A percentile compares a stretch with the other conserved stretches of the same genome.
Conservation (phyloP, 2,329 filamentous ascomycete species). For the Phoma sp. region DNA sequence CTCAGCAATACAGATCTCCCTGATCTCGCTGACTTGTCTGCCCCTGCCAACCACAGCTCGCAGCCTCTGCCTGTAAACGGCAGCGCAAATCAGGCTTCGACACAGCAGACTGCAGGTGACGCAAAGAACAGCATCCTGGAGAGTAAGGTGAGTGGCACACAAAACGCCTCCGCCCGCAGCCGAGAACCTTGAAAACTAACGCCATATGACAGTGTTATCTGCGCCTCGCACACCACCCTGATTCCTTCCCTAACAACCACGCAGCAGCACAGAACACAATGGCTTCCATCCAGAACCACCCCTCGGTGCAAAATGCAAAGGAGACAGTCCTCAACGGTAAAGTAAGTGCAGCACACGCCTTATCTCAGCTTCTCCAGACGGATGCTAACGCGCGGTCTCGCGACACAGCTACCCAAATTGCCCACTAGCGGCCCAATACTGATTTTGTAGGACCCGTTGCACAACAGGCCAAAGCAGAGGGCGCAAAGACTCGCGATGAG, state of each 20-base stretch:
- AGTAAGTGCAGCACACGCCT: constrained; percentile 40
- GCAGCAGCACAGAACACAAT: constrained; percentile 59
- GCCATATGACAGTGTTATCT: constrained; percentile 49
- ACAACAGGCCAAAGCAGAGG: constrained; percentile 64
- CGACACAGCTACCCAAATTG: constrained; percentile 37
- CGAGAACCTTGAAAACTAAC: constrained; percentile 43
- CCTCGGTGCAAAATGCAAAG: constrained; percentile 57
- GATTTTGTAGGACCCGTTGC: constrained; percentile 60
- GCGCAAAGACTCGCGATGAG: constrained; percentile 63
- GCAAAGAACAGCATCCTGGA: constrained; percentile 49
- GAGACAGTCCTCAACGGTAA: constrained; percentile 54
- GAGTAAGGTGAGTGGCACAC: constrained; percentile 54
- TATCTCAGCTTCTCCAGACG: constrained; percentile 4
- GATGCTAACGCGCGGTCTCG: constrained; percentile 39
- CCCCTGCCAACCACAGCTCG: constrained; percentile 28
- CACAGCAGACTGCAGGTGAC: constrained; percentile 35
- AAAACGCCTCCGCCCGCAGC: constrained; percentile 36
- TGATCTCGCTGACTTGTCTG: constrained; percentile 37
- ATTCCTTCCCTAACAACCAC: constrained; percentile 39
- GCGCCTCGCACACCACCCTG: constrained; percentile 42
- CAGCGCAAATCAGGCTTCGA: constrained; percentile 31
- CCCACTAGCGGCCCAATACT: constrained; percentile 31
- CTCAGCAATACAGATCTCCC: constrained; percentile 35
- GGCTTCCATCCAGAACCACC: constrained; percentile 58
- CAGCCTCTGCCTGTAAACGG: constrained; percentile 28